Conservation (phyloP, 148 eudicot genomes). For the Mesembryanthemum crystallinum region DNA sequence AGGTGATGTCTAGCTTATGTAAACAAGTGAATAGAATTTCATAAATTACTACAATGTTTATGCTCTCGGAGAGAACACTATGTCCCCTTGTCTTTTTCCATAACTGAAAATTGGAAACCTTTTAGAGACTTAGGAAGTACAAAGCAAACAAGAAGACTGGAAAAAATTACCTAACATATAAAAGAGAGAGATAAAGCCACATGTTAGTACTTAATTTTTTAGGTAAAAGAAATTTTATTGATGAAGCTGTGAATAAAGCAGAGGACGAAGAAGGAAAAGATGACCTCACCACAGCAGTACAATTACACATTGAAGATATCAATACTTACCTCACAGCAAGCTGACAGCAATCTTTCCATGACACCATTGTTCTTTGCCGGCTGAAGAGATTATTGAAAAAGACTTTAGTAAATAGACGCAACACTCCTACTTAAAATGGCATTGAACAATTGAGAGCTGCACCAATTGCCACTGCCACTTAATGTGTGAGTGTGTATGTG, state of each 20-base stretch:
- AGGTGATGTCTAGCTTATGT: no score
- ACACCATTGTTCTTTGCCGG: conserved; percentile 62
- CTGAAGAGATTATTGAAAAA: conserved; percentile 31
- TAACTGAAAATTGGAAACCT: not conserved
- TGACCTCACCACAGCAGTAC: no score
- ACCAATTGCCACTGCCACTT: not conserved
- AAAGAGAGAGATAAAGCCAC: not conserved
- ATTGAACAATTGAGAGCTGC: not conserved
- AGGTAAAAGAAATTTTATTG: no score
- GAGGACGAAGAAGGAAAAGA: no score
- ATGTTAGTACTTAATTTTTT: not conserved
- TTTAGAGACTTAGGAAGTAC: not conserved
- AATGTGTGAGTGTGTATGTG: no score
- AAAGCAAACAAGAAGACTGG: not conserved
- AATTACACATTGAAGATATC: not conserved
- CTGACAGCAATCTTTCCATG: conserved; percentile 54
- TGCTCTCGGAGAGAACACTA: no score
- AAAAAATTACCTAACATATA: not conserved
- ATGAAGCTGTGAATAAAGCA: no score
- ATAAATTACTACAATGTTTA: no score
- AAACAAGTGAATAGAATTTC: no score
- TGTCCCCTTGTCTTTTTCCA: no score
- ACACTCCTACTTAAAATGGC: not conserved
- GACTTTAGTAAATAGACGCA: not conserved
- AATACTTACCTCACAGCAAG: conserved; percentile 76